A percentile compares a stretch with the other conserved stretches of the same genome.
These are phyloP conservation scores for Trichodelitschia bisporula DNA, from an alignment of 495 filamentous ascomycete species.

Conservation along the genomic window DNA sequence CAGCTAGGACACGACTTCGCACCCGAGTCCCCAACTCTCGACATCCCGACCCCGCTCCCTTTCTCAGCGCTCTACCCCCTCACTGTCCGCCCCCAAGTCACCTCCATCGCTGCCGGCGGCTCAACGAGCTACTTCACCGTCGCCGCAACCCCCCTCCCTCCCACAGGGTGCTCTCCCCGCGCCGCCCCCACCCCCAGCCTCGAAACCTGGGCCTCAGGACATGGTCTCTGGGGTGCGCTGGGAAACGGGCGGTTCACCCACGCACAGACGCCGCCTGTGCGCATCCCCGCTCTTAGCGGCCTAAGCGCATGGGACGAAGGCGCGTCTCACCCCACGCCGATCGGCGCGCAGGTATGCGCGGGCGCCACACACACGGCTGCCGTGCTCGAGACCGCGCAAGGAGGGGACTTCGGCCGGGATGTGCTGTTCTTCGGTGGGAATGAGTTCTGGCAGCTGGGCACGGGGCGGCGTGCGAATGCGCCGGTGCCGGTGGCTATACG, in stretches of 20 bases:
- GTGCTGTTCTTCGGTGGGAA: conserved; percentile 86
- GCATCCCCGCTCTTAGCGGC: conserved; percentile 61
- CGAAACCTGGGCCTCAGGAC: conserved; percentile 69
- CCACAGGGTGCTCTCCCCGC: too few species aligned
- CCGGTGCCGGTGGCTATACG: conserved; percentile 51
- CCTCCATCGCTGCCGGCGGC: conserved; percentile 60
- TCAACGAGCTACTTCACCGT: conserved; percentile 66
- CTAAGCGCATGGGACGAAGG: conserved; percentile 69
- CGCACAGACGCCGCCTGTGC: conserved; percentile 48
- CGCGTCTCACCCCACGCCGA: conserved; percentile 39
- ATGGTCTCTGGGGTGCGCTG: conserved; percentile 59
- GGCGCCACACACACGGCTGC: conserved; percentile 62
- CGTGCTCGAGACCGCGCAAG: conserved; percentile 42
- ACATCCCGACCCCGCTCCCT: conserved; percentile 42
- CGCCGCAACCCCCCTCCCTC: conserved; percentile 45
- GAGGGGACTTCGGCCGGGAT: conserved; percentile 52
- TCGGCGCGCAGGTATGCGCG: conserved; percentile 43
- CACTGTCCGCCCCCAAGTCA: conserved; percentile 31
- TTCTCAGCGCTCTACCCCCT: conserved; percentile 45
- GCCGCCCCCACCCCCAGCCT: too few species aligned
- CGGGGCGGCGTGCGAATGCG: conserved; percentile 63
- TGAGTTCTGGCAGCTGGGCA: conserved; percentile 80
- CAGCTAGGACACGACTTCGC: conserved; percentile 59
- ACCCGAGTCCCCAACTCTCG: conserved; percentile 31
- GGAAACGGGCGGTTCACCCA: conserved; percentile 85